Percentiles rank a stretch among this genome's conserved stretches.
Evolutionary conservation across 2,329 filamentous ascomycete species (phyloP).

Genomic region (Dothideomycetes sp.): DNA sequence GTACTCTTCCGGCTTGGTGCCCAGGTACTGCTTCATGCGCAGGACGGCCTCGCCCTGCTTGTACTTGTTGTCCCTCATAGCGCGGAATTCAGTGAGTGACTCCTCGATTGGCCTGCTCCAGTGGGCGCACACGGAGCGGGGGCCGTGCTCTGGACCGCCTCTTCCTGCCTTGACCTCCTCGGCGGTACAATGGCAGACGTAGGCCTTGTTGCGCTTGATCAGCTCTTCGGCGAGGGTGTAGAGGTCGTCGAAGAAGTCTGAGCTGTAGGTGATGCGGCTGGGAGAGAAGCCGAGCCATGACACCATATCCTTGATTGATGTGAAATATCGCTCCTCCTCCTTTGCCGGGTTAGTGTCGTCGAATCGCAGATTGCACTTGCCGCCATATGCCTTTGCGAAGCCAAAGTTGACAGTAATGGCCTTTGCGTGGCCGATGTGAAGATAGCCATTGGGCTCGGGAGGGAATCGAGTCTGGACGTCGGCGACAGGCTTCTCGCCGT

Average conservation of each 20-base stretch:
- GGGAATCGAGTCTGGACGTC: conserved; percentile 39
- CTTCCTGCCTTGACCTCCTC: conserved; percentile 78
- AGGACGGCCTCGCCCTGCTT: conserved; percentile 72
- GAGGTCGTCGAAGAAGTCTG: conserved; percentile 78
- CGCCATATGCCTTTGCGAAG: conserved; percentile 75
- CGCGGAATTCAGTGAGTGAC: conserved; percentile 72
- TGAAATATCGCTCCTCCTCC: conserved; percentile 83
- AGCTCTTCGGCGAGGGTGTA: conserved; percentile 85
- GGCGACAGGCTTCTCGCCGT: conserved; percentile 36
- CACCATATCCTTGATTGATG: conserved; percentile 79
- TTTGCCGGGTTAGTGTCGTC: conserved; percentile 94
- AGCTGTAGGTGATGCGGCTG: conserved; percentile 70
- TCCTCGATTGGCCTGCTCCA: conserved; percentile 63
- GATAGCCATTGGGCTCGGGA: conserved; percentile 71
- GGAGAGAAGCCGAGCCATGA: conserved; percentile 80
- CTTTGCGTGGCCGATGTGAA: conserved; percentile 91
- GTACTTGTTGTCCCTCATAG: conserved; percentile 88
- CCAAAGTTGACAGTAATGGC: conserved; percentile 96
- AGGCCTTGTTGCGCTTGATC: conserved; percentile 56
- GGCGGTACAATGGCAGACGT: conserved; percentile 83
- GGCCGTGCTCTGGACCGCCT: conserved; percentile 59
- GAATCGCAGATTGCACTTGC: conserved; percentile 66
- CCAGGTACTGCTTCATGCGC: conserved; percentile 85
- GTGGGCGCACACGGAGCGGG: conserved; percentile 71
- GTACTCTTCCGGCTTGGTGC: conserved; percentile 26